Evolutionary conservation across 345 rosid genomes (phyloP).

Genomic region (Turritis glabra): DNA sequence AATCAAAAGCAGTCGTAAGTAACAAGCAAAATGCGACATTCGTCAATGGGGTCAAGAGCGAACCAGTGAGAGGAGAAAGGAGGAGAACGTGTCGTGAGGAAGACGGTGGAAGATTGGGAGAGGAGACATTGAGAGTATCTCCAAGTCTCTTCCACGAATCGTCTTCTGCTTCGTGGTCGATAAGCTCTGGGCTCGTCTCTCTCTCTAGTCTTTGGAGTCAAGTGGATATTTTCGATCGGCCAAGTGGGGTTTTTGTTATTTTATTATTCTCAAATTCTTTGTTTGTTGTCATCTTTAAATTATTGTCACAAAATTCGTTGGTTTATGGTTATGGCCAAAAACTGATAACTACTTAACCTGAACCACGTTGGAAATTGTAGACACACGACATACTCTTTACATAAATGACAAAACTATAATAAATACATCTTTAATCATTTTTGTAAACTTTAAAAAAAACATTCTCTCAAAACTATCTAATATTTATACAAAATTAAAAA

Average conservation of each 20-base stretch:
- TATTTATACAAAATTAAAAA: no score
- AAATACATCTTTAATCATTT: neutral
- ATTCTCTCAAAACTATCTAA: neutral
- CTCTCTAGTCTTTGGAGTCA: slow-evolving; percentile 30
- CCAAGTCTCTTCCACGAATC: slow-evolving; percentile 22
- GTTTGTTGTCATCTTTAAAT: no score
- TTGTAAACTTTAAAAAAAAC: neutral
- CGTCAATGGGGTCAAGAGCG: neutral
- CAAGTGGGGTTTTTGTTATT: slow-evolving; percentile 23
- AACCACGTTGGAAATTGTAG: slow-evolving; percentile 1
- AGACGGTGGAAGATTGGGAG: slow-evolving; percentile 26
- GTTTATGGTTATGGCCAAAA: neutral
- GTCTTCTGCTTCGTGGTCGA: slow-evolving; percentile 30
- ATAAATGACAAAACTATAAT: neutral
- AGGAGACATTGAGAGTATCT: slow-evolving; percentile 36
- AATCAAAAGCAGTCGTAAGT: slow-evolving; percentile 25
- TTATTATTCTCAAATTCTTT: neutral
- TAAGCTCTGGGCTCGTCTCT: slow-evolving; percentile 2
- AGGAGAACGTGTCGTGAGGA: slow-evolving; percentile 27
- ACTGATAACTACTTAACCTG: neutral
- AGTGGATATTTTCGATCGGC: slow-evolving; percentile 12
- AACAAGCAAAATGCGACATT: slow-evolving; percentile 34
- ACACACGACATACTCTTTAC: neutral
- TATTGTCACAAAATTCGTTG: neutral
- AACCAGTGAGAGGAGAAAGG: slow-evolving; percentile 34